Evolutionary conservation across 2,329 filamentous ascomycete genomes (phyloP).

Genomic region (Sarocladiaceae sp.): DNA sequence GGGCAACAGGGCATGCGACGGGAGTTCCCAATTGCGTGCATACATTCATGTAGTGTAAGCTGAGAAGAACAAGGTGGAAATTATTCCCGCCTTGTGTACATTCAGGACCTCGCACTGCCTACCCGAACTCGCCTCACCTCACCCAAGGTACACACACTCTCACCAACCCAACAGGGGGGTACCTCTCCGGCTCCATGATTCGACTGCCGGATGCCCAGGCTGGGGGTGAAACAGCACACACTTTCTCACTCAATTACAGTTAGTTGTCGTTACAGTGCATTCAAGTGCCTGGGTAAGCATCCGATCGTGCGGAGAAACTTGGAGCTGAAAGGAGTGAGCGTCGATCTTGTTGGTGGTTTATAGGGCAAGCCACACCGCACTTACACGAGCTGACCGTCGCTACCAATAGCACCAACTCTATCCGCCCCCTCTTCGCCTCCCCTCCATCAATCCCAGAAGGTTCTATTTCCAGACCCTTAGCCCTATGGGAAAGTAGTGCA

Average conservation of each 20-base stretch:
- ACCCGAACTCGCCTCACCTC: too few relatives aligned
- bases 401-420: background rate
- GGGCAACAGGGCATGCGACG: background rate
- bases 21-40: background rate
- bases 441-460: background rate
- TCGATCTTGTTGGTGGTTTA: background rate
- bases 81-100: background rate
- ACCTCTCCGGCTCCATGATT: slow-evolving; percentile 3
- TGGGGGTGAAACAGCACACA: background rate
- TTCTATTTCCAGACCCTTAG: slow-evolving; percentile 1
- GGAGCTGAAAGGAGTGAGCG: background rate
- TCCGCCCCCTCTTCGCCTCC: background rate
- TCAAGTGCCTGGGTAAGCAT: background rate
- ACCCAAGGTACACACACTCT: too few relatives aligned
- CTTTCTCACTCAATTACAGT: background rate
- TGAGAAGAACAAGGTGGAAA: too few relatives aligned
- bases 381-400: slow-evolving; percentile 6
- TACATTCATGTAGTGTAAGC: background rate
- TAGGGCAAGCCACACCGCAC: background rate
- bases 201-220: background rate
- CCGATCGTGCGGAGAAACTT: slow-evolving; percentile 7
- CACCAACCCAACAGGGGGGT: background rate
- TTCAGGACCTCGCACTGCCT: background rate
- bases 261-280: background rate
- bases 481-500: background rate